Base-by-base conservation (phyloP, 371 early-diverging fungal species). In the Mortierella sp. region DNA sequence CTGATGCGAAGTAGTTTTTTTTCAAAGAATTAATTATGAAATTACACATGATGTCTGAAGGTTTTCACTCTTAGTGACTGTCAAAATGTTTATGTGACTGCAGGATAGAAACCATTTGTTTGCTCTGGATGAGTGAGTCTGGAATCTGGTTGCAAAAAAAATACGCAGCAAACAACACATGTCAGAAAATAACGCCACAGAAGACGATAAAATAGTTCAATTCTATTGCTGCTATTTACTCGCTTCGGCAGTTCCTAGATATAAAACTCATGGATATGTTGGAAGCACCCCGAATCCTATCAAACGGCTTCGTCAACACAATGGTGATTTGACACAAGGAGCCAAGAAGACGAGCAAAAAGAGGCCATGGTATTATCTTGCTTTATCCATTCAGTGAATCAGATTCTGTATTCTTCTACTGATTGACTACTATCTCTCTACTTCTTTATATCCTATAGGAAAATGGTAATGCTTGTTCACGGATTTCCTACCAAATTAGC, bases 281-380 rank as follows among this genome's bases (percentile, higher is more conserved):
- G 92, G 92, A 3, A 88, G 90, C 32, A 91, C 92, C 3, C 90
- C 91, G 1, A 81, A 91, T 66, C 91, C 92, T 1, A 54, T 81
- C 34, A 83, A 87, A 15, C 78, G 92, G 3, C 42, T 91, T 8
- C 75, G 90, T 13, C 91, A 91, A 65, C 91, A 92, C 71, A 90
- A 90, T 49, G 92, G 91, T 2, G 86, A 87, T 40, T 82, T 91
- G 34, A 67, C 76, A 4, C 88, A 88, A 53, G 92, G 92, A 1
- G 92, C 92, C n/a, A 83, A 85, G 57, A 85, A 86, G 76, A 92
- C 92, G 5, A 61, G 64, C 54, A 69, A 62, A 68, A 85, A 85
- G 59, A 61, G 90, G 32, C 92, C 92, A n/a, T 90, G 91, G 86
- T 87, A 72, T 22, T 66, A 70, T 29, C 51, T 51, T 15, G 6